These are phyloP conservation scores for Globisporangium cylindrosporum DNA, from an alignment of 352 stramenopile species.

Conservation along the genomic window DNA sequence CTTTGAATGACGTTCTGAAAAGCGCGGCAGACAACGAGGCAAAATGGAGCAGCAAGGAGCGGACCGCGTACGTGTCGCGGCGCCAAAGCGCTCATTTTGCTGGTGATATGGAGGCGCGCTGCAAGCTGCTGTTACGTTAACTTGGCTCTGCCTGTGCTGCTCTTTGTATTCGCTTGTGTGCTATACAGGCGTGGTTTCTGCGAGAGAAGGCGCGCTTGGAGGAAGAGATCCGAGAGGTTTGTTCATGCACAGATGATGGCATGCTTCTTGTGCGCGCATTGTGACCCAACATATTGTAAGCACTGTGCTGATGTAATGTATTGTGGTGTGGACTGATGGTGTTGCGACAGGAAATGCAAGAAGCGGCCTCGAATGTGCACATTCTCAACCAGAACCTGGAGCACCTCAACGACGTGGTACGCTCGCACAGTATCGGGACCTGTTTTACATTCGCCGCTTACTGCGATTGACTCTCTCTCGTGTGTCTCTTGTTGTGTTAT, in stretches of 20 bases:
- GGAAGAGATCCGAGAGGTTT: constrained; percentile 71
- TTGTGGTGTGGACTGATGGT: not conserved
- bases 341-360: constrained; percentile 60
- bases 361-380: constrained; percentile 77
- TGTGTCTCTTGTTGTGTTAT: not conserved
- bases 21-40: not conserved
- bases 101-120: too few species aligned
- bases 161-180: not conserved
- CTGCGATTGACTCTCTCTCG: not conserved
- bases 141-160: not conserved
- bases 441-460: not conserved
- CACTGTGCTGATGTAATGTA: too few species aligned
- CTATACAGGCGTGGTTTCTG: constrained; percentile 56
- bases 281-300: too few species aligned
- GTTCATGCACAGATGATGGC: not conserved
- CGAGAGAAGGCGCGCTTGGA: constrained; percentile 66
- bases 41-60: constrained; percentile 12
- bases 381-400: constrained; percentile 82
- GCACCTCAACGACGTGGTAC: constrained; percentile 77
- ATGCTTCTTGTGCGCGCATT: not conserved
- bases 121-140: not conserved
- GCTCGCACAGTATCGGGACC: not conserved
- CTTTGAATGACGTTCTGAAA: constrained; percentile 6
- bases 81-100: not conserved
- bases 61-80: constrained; percentile 5